These are phyloP conservation scores for Leccinum aurantiacum DNA, from an alignment of 768 basidiomycete species.

Conservation along the genomic window DNA sequence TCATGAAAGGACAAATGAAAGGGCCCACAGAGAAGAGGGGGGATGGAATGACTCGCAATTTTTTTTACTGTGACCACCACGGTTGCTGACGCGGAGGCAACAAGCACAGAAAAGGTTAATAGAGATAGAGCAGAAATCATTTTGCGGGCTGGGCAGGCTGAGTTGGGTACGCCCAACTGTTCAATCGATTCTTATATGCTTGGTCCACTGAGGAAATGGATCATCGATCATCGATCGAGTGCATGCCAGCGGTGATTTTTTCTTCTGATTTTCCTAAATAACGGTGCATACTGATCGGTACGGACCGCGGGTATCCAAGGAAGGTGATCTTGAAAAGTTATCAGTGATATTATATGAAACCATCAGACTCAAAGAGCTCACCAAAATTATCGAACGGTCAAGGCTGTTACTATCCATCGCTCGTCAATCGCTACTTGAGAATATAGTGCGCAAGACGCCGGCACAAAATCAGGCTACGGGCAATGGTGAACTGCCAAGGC, in stretches of 20 bases:
- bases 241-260: background rate
- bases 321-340: background rate
- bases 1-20: background rate
- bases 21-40: conserved; percentile 48
- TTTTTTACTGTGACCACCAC: conserved; percentile 44
- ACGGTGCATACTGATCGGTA: background rate
- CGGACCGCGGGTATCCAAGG: background rate
- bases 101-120: conserved; percentile 2
- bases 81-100: conserved; percentile 1
- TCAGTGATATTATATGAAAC: too few relatives aligned
- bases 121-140: background rate
- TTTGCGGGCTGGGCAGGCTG: background rate
- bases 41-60: conserved; percentile 51
- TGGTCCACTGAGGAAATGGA: too few relatives aligned
- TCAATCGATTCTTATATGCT: background rate
- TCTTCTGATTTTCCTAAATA: background rate
- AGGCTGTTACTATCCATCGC: too few relatives aligned
- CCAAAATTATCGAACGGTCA: too few relatives aligned
- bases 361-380: too few relatives aligned
- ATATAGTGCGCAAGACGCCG: too few relatives aligned
- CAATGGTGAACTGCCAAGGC: too few relatives aligned
- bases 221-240: background rate
- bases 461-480: too few relatives aligned
- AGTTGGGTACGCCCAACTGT: background rate
- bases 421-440: too few relatives aligned